Evolutionary conservation across 768 basidiomycete species (phyloP), one percentile per base, ranked within the genome.

Genomic region (Leccinum variicolor): DNA sequence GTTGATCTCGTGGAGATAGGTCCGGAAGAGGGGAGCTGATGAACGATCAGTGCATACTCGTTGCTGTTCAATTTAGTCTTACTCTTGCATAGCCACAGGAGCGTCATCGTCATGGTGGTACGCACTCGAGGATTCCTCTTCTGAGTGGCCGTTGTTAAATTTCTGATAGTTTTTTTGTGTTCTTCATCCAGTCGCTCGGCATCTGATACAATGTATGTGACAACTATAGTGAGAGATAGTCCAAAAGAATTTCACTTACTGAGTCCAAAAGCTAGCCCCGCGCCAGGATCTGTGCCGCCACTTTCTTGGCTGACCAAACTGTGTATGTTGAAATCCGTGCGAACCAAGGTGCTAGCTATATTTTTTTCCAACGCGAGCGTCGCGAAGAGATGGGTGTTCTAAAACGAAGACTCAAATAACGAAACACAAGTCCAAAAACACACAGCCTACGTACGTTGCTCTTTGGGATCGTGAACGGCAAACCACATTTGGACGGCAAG

Each of bases 61-160:
- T 43, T 21, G 11, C 7, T 14, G 4, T 6, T 48, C 9, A 6
- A 43, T n/a, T 4, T 15, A 28, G 3, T 34, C 60, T 29, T 13
- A 70, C 68, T 61, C 25, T 67, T 53, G 51, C 61, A 63, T 19
- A 69, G 53, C n/a, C 57, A 62, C 31, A 69, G 7, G 26, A 69
- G 23, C 0, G 67, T 70, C 54, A 68, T 46, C 6, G 67, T 69
- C 13, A 66, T 61, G 25, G 66, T 57, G 3, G 60, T 63, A 17
- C 68, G 68, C n/a, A 60, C 66, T 23, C 50, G 56, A 17, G 50
- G 21, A 36, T 50, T 53, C 6, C 53, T 45, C 0, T 28, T 49
- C 39, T 53, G 39, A 41, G 50, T 29, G 13, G 61, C 61, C 3
- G 1, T 23, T 25, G 43, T 61, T 21, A 69, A 34, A 17, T 59